Evolutionary conservation across 176 grass and related monocot genomes (phyloP).

Genomic region (Bolboschoenus planiculmis): DNA sequence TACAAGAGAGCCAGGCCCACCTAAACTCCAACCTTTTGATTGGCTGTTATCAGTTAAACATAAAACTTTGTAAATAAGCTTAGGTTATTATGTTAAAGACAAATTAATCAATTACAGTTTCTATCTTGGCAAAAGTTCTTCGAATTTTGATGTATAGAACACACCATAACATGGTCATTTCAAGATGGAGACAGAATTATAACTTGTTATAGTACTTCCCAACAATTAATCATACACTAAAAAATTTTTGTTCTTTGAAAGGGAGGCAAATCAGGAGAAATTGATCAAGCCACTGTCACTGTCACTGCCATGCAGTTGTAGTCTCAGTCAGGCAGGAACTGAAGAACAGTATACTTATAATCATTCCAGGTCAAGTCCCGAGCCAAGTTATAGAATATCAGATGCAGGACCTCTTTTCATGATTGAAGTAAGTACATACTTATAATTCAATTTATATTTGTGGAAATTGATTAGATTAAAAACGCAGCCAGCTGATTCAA

Average conservation of each 20-base stretch:
- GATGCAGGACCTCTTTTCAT: background rate
- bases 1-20: background rate
- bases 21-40: background rate
- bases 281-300: background rate
- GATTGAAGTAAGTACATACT: background rate
- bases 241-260: background rate
- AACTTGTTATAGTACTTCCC: background rate
- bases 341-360: background rate
- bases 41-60: background rate
- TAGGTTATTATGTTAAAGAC: background rate
- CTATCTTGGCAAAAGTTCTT: background rate
- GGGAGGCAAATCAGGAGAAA: constrained; percentile 4
- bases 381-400: background rate
- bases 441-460: background rate
- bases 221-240: background rate
- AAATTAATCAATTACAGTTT: background rate
- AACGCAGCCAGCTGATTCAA: background rate
- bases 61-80: background rate
- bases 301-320: background rate
- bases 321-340: background rate
- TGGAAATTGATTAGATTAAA: background rate
- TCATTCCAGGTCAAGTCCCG: background rate
- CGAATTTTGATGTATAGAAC: background rate
- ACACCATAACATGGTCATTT: background rate
- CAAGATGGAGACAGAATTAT: background rate